phyloP scores from a whole-genome alignment of 352 stramenopile species.

The Globisporangium megalacanthum region DNA sequence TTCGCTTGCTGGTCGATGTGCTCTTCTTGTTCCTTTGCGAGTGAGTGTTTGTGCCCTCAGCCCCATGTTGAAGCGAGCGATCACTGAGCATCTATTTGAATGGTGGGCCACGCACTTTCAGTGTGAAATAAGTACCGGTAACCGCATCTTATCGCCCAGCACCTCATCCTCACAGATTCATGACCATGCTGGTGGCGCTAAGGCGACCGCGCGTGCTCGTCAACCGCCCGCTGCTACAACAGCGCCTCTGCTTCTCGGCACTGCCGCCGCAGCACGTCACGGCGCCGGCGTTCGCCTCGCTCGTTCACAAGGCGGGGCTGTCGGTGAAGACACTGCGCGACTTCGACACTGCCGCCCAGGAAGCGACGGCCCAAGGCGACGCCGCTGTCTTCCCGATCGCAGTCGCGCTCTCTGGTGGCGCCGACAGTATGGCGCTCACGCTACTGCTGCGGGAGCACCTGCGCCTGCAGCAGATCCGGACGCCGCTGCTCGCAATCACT shows the following conservation, averaged over 20 bases:
- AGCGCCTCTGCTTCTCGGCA: neutral
- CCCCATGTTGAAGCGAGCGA: too few relatives aligned
- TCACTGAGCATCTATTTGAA: too few relatives aligned
- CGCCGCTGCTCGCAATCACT: constrained; percentile 70
- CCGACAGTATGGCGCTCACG: constrained; percentile 78
- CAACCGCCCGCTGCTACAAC: neutral
- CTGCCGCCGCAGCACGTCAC: constrained; percentile 18
- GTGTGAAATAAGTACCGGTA: too few relatives aligned
- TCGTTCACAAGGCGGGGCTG: constrained; percentile 33
- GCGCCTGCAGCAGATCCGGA: constrained; percentile 33
- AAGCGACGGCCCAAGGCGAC: neutral
- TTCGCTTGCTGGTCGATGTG: neutral
- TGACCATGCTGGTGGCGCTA: neutral
- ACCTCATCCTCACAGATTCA: neutral
- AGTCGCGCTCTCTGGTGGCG: constrained; percentile 69
- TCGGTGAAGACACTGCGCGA: constrained; percentile 33
- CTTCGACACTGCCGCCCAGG: constrained; percentile 23
- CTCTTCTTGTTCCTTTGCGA: neutral
- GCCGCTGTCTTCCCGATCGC: constrained; percentile 41
- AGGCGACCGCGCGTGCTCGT: neutral
- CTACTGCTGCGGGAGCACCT: constrained; percentile 69
- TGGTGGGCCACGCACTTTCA: too few relatives aligned
- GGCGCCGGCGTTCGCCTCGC: constrained; percentile 22
- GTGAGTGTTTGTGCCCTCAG: too few relatives aligned
- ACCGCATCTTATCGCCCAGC: neutral